Base-by-base conservation (phyloP, 371 early-diverging fungal genomes). In the Parasitella parasitica region DNA sequence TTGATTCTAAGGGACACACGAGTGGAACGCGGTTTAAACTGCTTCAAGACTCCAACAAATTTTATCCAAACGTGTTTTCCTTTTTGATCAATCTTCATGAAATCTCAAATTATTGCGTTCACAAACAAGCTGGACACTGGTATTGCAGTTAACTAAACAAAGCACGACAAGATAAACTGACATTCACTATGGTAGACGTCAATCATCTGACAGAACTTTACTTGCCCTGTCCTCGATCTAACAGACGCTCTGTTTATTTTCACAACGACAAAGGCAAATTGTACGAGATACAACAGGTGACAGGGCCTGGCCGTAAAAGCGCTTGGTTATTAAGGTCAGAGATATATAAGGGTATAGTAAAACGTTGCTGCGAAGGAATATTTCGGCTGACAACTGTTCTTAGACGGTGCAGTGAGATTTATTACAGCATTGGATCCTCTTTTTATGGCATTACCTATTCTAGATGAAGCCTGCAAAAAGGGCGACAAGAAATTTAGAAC, bases 181-280 rank as follows among this genome's bases (percentile, higher is more conserved):
- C n/a, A n/a, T n/a, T n/a, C n/a, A n/a, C n/a, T n/a, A n/a, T n/a
- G 15, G 3, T 54, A 64, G 69, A 60, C 22, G 32, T 60, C 4
- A 37, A 59, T 60, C 36, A 64, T 24, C 50, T 69, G 27, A 52
- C 27, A 30, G 63, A 69, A 30, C 18, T 69, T 5, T 60, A 59
- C 38, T 57, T 70, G 15, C 70, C 70, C 16, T 66, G 66, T 48
- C 70, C 70, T 36, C 54, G 66, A 59, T 70, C 70, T 24, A 65
- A 52, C 52, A 49, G 48, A 64, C 49, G 63, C 35, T 57, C 66
- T 12, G 28, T 66, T 37, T 70, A 70, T 48, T 56, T 66, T 32
- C 39, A 51, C 26, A 63, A 63, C 30, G 36, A 62, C n/a, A 49
- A 59, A 26, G 54, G 63, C 8, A 39, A 55, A 35, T 30, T 70